A percentile compares a stretch with the other conserved stretches of the same genome.
Conservation (phyloP, 495 filamentous ascomycete genomes). For the Rusavskia elegans region DNA sequence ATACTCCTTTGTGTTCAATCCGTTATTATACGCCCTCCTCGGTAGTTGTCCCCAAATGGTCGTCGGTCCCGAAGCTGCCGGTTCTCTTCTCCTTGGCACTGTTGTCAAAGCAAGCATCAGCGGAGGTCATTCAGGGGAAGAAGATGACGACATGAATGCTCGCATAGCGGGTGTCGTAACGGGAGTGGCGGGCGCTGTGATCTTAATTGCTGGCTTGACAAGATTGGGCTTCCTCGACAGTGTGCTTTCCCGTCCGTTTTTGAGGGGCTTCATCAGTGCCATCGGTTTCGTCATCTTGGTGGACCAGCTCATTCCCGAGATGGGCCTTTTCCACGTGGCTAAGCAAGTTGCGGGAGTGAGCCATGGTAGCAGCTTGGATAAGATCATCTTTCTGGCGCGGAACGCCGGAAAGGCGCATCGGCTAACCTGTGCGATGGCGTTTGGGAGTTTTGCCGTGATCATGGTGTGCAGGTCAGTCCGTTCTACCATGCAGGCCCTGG, state of each 20-base stretch:
- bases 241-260: slow-evolving; percentile 80
- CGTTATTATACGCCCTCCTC: slow-evolving; percentile 74
- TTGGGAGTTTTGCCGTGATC: slow-evolving; percentile 70
- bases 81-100: slow-evolving; percentile 73
- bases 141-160: slow-evolving; percentile 54
- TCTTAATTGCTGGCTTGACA: slow-evolving; percentile 66
- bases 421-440: slow-evolving; percentile 59
- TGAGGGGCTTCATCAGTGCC: slow-evolving; percentile 90
- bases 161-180: slow-evolving; percentile 80
- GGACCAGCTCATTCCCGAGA: slow-evolving; percentile 83
- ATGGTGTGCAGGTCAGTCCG: slow-evolving; percentile 58
- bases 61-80: slow-evolving; percentile 91
- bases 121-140: slow-evolving; percentile 48
- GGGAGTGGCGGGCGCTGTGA: slow-evolving; percentile 70
- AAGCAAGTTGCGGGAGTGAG: slow-evolving; percentile 30
- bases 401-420: slow-evolving; percentile 49
- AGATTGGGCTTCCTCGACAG: slow-evolving; percentile 91
- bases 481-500: no score
- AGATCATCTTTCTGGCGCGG: slow-evolving; percentile 60
- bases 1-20: slow-evolving; percentile 86
- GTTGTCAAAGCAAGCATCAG: slow-evolving; percentile 69
- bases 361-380: slow-evolving; percentile 75
- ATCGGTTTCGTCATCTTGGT: slow-evolving; percentile 93
- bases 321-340: slow-evolving; percentile 51
- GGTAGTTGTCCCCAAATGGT: slow-evolving; percentile 86